A percentile compares a stretch with the other conserved stretches of the same genome.
Conservation (phyloP, 768 basidiomycete species). For the Termitomyces sp. region DNA sequence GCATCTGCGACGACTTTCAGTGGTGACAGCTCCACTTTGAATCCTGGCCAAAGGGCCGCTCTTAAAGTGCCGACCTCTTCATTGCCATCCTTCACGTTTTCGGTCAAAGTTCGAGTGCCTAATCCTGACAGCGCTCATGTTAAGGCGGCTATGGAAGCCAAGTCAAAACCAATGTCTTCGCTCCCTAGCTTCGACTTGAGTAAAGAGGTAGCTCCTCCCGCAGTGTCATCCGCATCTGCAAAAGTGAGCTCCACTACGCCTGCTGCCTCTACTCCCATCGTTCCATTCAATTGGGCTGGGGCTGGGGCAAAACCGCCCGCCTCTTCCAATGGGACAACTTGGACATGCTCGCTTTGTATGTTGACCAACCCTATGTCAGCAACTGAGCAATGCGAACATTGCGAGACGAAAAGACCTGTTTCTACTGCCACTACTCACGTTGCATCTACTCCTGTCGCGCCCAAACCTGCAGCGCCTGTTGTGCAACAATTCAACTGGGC, state of each 20-base stretch:
- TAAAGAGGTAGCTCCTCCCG: neutral
- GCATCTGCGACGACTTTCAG: neutral
- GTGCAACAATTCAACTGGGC: constrained; percentile 52
- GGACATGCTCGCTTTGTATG: constrained; percentile 9
- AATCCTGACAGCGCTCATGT: constrained; percentile 15
- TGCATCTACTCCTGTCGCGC: neutral
- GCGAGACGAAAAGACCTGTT: constrained; percentile 5
- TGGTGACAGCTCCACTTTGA: neutral
- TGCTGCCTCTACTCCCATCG: neutral
- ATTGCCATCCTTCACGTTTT: constrained; percentile 34
- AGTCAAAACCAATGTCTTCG: constrained; percentile 29
- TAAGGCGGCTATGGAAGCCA: constrained; percentile 31
- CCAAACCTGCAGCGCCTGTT: constrained; percentile 11
- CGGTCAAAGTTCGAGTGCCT: constrained; percentile 18
- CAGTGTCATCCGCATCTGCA: neutral
- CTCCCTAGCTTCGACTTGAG: constrained; percentile 43
- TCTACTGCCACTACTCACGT: constrained; percentile 1
- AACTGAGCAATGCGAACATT: constrained; percentile 7
- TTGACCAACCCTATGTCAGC: constrained; percentile 6
- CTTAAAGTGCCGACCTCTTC: constrained; percentile 20
- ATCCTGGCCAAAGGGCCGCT: constrained; percentile 24
- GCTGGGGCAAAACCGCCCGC: constrained; percentile 8
- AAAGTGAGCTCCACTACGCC: neutral
- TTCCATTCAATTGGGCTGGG: constrained; percentile 11
- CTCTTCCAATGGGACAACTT: neutral